These are phyloP conservation scores for Phytophthora fragariaefolia DNA, from an alignment of 352 stramenopile species.

Conservation along the genomic window DNA sequence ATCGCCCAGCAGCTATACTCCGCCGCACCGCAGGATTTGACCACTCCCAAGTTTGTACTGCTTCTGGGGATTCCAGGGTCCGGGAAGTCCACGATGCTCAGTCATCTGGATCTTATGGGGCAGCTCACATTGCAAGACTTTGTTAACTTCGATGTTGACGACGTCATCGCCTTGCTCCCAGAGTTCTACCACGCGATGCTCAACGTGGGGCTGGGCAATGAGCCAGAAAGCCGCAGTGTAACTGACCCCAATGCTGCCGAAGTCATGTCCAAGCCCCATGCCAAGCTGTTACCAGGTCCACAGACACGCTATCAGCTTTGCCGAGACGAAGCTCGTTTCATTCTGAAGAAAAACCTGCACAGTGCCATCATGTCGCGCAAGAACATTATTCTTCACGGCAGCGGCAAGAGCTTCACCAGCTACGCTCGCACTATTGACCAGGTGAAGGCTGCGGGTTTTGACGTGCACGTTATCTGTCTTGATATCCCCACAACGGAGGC, in stretches of 20 bases:
- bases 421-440: slow-evolving; percentile 71
- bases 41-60: slow-evolving; percentile 68
- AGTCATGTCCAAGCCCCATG: slow-evolving; percentile 14
- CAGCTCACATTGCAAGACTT: slow-evolving; percentile 78
- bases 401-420: slow-evolving; percentile 73
- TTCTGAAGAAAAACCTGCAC: slow-evolving; percentile 83
- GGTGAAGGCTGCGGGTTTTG: slow-evolving; percentile 70
- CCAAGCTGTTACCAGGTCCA: slow-evolving; percentile 48
- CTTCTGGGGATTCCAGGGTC: slow-evolving; percentile 72
- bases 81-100: slow-evolving; percentile 80
- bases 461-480: slow-evolving; percentile 79
- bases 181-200: slow-evolving; percentile 88
- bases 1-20: slow-evolving; percentile 80
- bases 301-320: slow-evolving; percentile 82
- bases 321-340: slow-evolving; percentile 81
- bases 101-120: slow-evolving; percentile 70
- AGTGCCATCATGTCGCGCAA: slow-evolving; percentile 79
- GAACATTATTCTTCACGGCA: slow-evolving; percentile 85
- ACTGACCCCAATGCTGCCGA: slow-evolving; percentile 24
- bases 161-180: slow-evolving; percentile 77
- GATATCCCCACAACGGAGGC: slow-evolving; percentile 70
- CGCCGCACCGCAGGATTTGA: slow-evolving; percentile 57
- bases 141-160: slow-evolving; percentile 86
- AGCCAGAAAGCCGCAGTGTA: slow-evolving; percentile 40
- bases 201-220: slow-evolving; percentile 79